phyloP scores from a whole-genome alignment of 2,329 filamentous ascomycete genomes.

The Aspergillus japonicus region DNA sequence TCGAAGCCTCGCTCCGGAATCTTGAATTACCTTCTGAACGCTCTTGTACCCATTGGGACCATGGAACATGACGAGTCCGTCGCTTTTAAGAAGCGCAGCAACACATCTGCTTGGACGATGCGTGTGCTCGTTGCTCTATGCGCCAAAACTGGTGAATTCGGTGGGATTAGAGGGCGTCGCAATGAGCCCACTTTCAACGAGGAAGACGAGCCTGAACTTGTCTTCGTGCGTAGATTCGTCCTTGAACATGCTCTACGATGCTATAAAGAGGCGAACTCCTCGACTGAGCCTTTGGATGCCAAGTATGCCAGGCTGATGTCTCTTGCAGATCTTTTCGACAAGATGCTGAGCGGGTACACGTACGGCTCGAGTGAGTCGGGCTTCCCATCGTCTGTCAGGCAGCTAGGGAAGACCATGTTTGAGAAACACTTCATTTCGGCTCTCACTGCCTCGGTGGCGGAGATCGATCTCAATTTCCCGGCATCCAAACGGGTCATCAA shows the following conservation, averaged over 20 bases:
- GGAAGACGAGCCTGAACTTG: constrained; percentile 53
- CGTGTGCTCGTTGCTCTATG: constrained; percentile 84
- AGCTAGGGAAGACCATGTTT: constrained; percentile 93
- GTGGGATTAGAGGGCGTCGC: constrained; percentile 58
- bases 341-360: constrained; percentile 81
- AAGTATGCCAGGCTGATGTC: constrained; percentile 87
- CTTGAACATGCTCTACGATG: constrained; percentile 89
- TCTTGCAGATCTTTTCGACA: constrained; percentile 86
- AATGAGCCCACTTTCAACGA: constrained; percentile 34
- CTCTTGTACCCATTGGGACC: constrained; percentile 66
- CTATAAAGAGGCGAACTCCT: constrained; percentile 81
- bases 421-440: constrained; percentile 94
- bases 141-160: constrained; percentile 78
- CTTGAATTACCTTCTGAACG: constrained; percentile 87
- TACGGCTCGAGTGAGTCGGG: constrained; percentile 55
- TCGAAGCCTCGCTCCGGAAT: constrained; percentile 92
- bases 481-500: constrained; percentile 92
- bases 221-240: constrained; percentile 92
- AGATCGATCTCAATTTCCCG: constrained; percentile 92
- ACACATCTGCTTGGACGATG: constrained; percentile 82
- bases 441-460: constrained; percentile 86
- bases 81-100: constrained; percentile 75
- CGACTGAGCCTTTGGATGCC: constrained; percentile 74
- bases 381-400: constrained; percentile 65
- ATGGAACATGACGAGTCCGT: constrained; percentile 72